Percentiles rank a stretch among this genome's conserved stretches.
Evolutionary conservation across 2,329 filamentous ascomycete species (phyloP).

Genomic region (Cytospora schulzeri): DNA sequence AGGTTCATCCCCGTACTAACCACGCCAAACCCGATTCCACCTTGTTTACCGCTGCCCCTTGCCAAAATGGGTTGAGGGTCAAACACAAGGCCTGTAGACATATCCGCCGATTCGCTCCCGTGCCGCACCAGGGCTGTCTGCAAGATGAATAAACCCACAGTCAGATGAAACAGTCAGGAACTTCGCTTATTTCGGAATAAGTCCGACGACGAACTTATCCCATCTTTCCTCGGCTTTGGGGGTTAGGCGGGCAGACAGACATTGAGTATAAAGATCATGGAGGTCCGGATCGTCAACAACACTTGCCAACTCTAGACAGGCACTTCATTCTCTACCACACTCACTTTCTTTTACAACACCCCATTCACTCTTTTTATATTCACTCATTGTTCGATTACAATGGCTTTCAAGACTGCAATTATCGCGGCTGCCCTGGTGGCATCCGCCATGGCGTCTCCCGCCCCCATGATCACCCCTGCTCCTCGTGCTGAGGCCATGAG

Average conservation of each 20-base stretch:
- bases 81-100: not conserved
- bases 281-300: not conserved
- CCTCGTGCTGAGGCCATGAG: constrained; percentile 13
- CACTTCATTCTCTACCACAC: constrained; percentile 5
- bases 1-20: not conserved
- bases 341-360: constrained; percentile 2
- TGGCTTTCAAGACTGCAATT: constrained; percentile 17
- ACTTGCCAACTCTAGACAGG: not conserved
- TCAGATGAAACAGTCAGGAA: not conserved
- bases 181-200: not conserved
- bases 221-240: not conserved
- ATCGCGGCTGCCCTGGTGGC: constrained; percentile 26
- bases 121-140: not conserved
- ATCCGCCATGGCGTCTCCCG: constrained; percentile 21
- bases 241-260: not conserved
- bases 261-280: constrained; percentile 14
- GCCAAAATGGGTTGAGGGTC: not conserved
- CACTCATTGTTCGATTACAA: constrained; percentile 10
- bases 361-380: constrained; percentile 14
- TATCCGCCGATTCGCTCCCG: not conserved
- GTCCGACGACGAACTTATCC: not conserved
- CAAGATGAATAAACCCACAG: not conserved
- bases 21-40: not conserved
- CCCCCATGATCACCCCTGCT: constrained; percentile 18
- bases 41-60: not conserved